Evolutionary conservation across 768 basidiomycete genomes (phyloP).

Genomic region (Boletus rubescentipes): DNA sequence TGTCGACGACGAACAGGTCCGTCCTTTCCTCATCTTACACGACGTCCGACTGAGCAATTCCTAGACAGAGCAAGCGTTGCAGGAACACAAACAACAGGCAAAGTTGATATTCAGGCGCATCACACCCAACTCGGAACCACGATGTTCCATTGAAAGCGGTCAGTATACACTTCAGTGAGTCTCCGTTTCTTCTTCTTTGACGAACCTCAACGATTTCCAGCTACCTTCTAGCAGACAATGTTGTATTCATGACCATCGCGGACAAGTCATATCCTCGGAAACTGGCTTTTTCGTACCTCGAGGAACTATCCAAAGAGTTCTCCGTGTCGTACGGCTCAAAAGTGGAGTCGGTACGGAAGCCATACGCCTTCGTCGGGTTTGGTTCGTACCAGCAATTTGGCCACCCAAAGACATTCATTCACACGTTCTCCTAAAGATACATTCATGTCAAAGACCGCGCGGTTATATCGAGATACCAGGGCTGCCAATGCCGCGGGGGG

Average conservation of each 20-base stretch:
- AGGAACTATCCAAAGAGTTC: constrained; percentile 97
- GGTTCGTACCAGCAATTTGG: constrained; percentile 52
- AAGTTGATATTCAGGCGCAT: constrained; percentile 96
- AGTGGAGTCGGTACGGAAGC: constrained; percentile 88
- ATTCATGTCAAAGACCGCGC: constrained; percentile 97
- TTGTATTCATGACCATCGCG: constrained; percentile 92
- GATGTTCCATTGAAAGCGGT: constrained; percentile 96
- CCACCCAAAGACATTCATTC: constrained; percentile 1
- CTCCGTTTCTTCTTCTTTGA: constrained; percentile 18
- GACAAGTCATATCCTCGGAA: constrained; percentile 98
- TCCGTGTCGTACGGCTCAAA: constrained; percentile 88
- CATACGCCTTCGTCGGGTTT: constrained; percentile 99
- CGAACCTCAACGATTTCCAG: constrained; percentile 41
- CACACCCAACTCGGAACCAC: constrained; percentile 90
- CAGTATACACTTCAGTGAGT: constrained; percentile 93
- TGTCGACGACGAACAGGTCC: constrained; percentile 95
- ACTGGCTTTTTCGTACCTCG: constrained; percentile 95
- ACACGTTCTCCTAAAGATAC: constrained; percentile 62
- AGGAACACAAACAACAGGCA: constrained; percentile 98
- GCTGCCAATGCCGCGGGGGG: constrained; percentile 68
- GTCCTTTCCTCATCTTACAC: constrained; percentile 13
- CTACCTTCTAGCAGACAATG: constrained; percentile 93
- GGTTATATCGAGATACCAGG: constrained; percentile 92
- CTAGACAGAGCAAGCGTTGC: constrained; percentile 89
- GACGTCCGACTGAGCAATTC: constrained; percentile 2